Conservation (phyloP, 2,329 filamentous ascomycete species). For the Fusarium mexicanum region DNA sequence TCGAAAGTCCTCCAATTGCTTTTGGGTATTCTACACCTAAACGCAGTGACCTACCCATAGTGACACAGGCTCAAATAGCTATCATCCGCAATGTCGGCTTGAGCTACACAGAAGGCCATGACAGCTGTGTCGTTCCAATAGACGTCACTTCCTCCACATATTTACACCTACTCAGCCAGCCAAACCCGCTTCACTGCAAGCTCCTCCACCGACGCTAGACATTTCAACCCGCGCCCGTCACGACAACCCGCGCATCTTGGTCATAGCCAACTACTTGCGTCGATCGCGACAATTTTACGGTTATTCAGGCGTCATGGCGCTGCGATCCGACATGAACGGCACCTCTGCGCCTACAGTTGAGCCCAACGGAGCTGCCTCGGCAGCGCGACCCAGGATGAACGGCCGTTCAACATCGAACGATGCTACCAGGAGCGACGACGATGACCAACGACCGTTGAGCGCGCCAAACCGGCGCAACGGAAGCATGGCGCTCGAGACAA, state of each 20-base stretch:
- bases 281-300: constrained; percentile 34
- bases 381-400: constrained; percentile 43
- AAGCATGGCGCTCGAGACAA: constrained; percentile 35
- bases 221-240: constrained; percentile 32
- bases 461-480: constrained; percentile 57
- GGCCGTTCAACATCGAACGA: constrained; percentile 45
- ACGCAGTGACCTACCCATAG: constrained; percentile 1
- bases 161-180: constrained; percentile 18
- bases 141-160: constrained; percentile 43
- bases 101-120: constrained; percentile 37
- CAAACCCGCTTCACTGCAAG: constrained; percentile 34
- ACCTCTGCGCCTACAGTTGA: constrained; percentile 42
- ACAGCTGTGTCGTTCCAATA: constrained; percentile 40
- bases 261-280: constrained; percentile 24
- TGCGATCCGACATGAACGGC: constrained; percentile 47
- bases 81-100: constrained; percentile 39
- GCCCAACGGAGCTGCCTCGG: constrained; percentile 36
- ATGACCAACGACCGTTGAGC: constrained; percentile 56
- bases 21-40: neutral
- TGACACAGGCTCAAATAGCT: constrained; percentile 20
- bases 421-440: constrained; percentile 37
- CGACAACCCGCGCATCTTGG: constrained; percentile 38
- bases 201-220: constrained; percentile 40
- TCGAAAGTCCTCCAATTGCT: neutral
- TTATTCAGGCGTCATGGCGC: constrained; percentile 45